Base-by-base conservation (phyloP, 2,329 filamentous ascomycete species). In the Aspergillus neoniger region DNA sequence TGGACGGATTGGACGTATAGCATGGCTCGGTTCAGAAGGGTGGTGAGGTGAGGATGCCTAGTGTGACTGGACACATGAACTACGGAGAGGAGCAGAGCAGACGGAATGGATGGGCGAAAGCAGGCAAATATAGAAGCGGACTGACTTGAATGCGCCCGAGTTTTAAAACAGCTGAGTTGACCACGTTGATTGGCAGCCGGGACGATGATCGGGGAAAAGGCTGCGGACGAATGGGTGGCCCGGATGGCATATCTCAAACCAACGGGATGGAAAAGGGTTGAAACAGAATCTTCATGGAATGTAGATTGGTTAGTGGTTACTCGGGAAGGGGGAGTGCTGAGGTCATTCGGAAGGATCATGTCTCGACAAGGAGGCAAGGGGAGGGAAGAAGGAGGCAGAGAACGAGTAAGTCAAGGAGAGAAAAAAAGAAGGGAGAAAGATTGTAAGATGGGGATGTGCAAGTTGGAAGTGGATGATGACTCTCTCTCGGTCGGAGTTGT, bases 261-360 rank as follows among this genome's bases (percentile, higher is more conserved):
- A 25, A 5, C 44, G 14, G 12, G 14, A 23, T 7, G 41, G 44
- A 14, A 49, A 28, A 17, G 47, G 25, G 47, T 50, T 50, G 47
- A 50, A 50, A 50, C 47, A 50, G 25, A 28, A 32, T 50, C 47
- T n/a, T 30, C 47, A 50, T 21, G 47, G 47, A 50, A 50, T 50
- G 47, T 50, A 19, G 10, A 19, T 44, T 21, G 41, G 19, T 28
- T 21, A 43, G 23, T 9, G 15, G 5, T 49, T 15, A 28, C 25
- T 28, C 7, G 6, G 21, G 23, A n/a, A 28, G 9, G 21, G 12
- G 23, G 12, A 9, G 21, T 12, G 28, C 28, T 30, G 47, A 17
- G 47, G 25, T 50, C 47, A 50, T 50, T 28, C 30, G 47, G 25
- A 50, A 30, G 25, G 47, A 17, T 50, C n/a, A n/a, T 50, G 47